phyloP scores from a whole-genome alignment of 352 stramenopile species.

The Discostella stelligera region DNA sequence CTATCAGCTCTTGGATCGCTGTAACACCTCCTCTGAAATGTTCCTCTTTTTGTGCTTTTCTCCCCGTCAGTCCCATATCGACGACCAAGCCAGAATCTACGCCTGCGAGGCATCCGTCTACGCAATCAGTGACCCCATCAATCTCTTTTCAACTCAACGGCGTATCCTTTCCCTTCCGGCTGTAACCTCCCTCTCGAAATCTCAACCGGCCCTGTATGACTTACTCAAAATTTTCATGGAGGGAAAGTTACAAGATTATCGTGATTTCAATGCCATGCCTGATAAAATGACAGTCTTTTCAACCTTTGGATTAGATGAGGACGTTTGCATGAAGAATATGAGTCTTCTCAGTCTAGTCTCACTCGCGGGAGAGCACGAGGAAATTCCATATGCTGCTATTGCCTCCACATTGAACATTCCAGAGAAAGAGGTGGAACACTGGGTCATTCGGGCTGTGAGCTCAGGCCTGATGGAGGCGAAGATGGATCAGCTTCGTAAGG shows the following conservation, averaged over 20 bases:
- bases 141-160: constrained; percentile 88
- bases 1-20: background rate
- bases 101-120: constrained; percentile 85
- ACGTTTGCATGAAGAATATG: constrained; percentile 86
- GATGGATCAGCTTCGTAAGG: constrained; percentile 91
- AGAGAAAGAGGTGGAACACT: constrained; percentile 88
- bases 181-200: constrained; percentile 81
- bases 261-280: constrained; percentile 67
- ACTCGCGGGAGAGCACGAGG: constrained; percentile 88
- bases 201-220: constrained; percentile 71
- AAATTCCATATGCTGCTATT: constrained; percentile 88
- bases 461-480: constrained; percentile 89
- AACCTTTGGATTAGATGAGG: constrained; percentile 79
- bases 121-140: constrained; percentile 88
- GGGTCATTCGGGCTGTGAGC: constrained; percentile 91
- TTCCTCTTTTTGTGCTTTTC: too few relatives aligned
- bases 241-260: constrained; percentile 89
- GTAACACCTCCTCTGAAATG: too few relatives aligned
- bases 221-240: constrained; percentile 91
- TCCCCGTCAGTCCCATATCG: constrained; percentile 47
- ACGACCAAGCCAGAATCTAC: constrained; percentile 73
- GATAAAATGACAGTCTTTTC: constrained; percentile 80
- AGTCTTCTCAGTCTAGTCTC: constrained; percentile 90
- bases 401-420: constrained; percentile 85
- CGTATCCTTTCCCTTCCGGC: constrained; percentile 85